phyloP scores from a whole-genome alignment of 225 moss, liverwort and hornwort genomes.

The Takakia lepidozioides region DNA sequence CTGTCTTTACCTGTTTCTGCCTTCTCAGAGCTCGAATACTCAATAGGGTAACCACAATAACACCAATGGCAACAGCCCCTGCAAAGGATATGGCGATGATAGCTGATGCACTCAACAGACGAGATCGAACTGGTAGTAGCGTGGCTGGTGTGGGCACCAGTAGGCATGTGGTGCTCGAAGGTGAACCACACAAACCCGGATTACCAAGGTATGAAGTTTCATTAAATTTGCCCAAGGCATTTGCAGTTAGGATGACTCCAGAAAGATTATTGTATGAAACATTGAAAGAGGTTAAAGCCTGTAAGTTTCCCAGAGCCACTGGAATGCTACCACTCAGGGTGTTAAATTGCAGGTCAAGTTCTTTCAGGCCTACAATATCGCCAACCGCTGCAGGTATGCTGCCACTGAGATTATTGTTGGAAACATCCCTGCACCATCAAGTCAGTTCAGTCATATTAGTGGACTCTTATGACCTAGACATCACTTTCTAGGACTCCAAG shows the following conservation, averaged over 20 bases:
- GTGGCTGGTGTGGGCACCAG: conserved; percentile 13
- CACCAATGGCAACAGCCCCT: conserved; percentile 60
- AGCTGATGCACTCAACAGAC: conserved; percentile 64
- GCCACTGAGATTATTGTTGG: conserved; percentile 26
- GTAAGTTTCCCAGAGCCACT: conserved; percentile 32
- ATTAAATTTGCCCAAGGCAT: conserved; percentile 39
- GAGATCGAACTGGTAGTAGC: conserved; percentile 12
- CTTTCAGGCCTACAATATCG: conserved; percentile 12
- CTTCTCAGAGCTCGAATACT: conserved; percentile 51
- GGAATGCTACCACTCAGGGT: conserved; percentile 60
- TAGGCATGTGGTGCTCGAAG: conserved; percentile 34
- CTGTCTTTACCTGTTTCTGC: conserved; percentile 33
- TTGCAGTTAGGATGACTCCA: conserved; percentile 43
- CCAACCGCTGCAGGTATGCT: conserved; percentile 24
- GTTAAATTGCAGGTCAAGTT: conserved; percentile 35
- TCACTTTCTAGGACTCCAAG: too few species aligned
- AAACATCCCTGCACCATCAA: conserved; percentile 26
- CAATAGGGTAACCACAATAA: conserved; percentile 55
- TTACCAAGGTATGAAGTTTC: conserved; percentile 68
- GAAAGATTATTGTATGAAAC: conserved; percentile 59
- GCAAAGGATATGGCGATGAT: conserved; percentile 77
- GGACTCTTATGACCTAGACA: too few species aligned
- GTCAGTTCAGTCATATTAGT: too few species aligned
- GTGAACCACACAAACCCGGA: conserved; percentile 56
- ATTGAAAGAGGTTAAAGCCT: conserved; percentile 41